These are phyloP conservation scores for Chionographis japonica DNA, from an alignment of 106 monocot species.

Conservation along the genomic window DNA sequence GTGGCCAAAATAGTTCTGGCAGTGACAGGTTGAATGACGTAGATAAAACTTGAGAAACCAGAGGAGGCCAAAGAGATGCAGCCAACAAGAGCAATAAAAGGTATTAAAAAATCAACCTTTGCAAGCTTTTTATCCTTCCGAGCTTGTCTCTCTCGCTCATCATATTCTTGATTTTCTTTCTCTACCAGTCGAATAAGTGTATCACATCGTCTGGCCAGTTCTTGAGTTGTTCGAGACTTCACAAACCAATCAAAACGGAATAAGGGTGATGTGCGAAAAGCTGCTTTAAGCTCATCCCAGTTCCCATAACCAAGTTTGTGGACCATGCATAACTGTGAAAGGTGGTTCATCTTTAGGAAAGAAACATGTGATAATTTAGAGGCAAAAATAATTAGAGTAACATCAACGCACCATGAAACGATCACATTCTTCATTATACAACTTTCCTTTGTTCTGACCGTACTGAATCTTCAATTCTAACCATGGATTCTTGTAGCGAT, in stretches of 20 bases:
- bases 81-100: neutral
- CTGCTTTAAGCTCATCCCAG: slow-evolving; percentile 94
- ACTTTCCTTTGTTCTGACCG: slow-evolving; percentile 94
- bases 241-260: slow-evolving; percentile 99
- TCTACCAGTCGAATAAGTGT: slow-evolving; percentile 89
- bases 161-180: slow-evolving; percentile 96
- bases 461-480: slow-evolving; percentile 96
- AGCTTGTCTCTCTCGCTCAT: slow-evolving; percentile 84
- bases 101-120: slow-evolving; percentile 30
- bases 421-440: slow-evolving; percentile 98
- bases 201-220: slow-evolving; percentile 87
- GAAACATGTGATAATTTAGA: neutral
- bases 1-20: no score
- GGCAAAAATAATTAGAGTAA: slow-evolving; percentile 3
- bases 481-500: slow-evolving; percentile 96
- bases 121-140: slow-evolving; percentile 80
- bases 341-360: neutral
- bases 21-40: no score
- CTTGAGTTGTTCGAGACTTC: slow-evolving; percentile 93
- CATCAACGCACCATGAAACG: slow-evolving; percentile 76
- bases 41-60: no score
- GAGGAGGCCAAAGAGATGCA: no score
- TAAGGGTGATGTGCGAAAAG: slow-evolving; percentile 82
- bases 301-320: slow-evolving; percentile 96
- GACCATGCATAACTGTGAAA: slow-evolving; percentile 86